phyloP scores from a whole-genome alignment of 2,329 filamentous ascomycete species.

The Aspergillus fischeri region DNA sequence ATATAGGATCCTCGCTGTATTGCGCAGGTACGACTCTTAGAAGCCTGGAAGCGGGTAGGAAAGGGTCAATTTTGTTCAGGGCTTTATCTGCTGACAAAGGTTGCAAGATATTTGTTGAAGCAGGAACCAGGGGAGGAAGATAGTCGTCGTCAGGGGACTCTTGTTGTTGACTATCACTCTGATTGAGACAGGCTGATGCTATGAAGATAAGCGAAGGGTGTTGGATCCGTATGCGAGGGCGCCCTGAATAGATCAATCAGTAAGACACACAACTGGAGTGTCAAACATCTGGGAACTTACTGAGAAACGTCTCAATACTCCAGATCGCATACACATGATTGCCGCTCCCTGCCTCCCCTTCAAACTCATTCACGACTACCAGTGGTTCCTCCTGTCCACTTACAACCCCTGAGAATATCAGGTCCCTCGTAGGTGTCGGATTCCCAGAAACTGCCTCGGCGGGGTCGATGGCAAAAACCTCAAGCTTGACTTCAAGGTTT shows the following conservation, averaged over 20 bases:
- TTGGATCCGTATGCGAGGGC: slow-evolving; percentile 50
- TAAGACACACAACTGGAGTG: slow-evolving; percentile 10
- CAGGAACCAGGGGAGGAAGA: slow-evolving; percentile 51
- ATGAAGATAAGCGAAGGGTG: slow-evolving; percentile 56
- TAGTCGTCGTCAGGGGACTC: slow-evolving; percentile 46
- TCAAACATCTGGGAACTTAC: slow-evolving; percentile 22
- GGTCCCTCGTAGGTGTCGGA: slow-evolving; percentile 32
- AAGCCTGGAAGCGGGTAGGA: slow-evolving; percentile 55
- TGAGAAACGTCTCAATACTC: slow-evolving; percentile 41
- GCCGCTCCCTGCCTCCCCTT: slow-evolving; percentile 33
- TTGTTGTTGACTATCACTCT: slow-evolving; percentile 36
- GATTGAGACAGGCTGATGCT: slow-evolving; percentile 44
- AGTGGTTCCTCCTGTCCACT: slow-evolving; percentile 40
- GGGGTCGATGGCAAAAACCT: slow-evolving; percentile 44
- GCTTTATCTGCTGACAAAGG: slow-evolving; percentile 50
- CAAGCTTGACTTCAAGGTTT: slow-evolving; percentile 48
- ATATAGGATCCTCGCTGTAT: slow-evolving; percentile 45
- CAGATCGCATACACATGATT: slow-evolving; percentile 44
- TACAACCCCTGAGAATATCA: slow-evolving; percentile 41
- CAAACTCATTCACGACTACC: slow-evolving; percentile 42
- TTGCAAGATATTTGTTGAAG: slow-evolving; percentile 56
- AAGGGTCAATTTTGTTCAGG: slow-evolving; percentile 45
- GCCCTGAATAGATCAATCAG: slow-evolving; percentile 22
- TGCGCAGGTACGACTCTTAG: slow-evolving; percentile 53
- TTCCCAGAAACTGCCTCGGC: slow-evolving; percentile 41